These are phyloP conservation scores for Rhodotorula sphaerocarpa DNA, from an alignment of 768 basidiomycete genomes.

Conservation along the genomic window DNA sequence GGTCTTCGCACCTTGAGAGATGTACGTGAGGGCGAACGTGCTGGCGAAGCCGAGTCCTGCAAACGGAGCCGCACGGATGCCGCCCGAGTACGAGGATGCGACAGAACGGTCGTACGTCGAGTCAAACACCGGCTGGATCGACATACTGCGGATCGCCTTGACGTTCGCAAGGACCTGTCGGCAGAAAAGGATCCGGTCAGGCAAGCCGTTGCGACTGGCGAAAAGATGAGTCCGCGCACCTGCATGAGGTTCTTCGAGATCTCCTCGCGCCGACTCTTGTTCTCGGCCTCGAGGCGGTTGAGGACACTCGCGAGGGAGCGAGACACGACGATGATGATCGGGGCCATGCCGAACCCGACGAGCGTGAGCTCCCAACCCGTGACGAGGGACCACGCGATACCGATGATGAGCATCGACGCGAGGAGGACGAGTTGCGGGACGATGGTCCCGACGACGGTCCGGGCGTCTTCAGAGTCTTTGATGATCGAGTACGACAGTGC, in stretches of 20 bases:
- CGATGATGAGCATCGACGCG: slow-evolving; percentile 67
- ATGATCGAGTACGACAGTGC: slow-evolving; percentile 65
- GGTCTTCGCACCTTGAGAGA: slow-evolving; percentile 55
- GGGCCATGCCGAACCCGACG: slow-evolving; percentile 76
- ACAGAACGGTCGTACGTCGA: slow-evolving; percentile 61
- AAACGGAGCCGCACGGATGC: slow-evolving; percentile 72
- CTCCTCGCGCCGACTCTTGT: slow-evolving; percentile 78
- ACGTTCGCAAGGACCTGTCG: slow-evolving; percentile 71
- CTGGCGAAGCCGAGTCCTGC: slow-evolving; percentile 77
- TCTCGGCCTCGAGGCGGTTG: slow-evolving; percentile 61
- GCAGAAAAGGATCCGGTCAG: neutral
- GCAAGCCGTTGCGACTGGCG: neutral
- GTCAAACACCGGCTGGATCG: slow-evolving; percentile 64
- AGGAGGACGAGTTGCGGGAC: slow-evolving; percentile 67
- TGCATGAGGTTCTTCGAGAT: slow-evolving; percentile 79
- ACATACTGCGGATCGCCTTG: slow-evolving; percentile 78
- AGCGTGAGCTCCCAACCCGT: slow-evolving; percentile 88
- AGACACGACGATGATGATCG: slow-evolving; percentile 70
- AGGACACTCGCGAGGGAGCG: slow-evolving; percentile 65
- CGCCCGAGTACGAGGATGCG: slow-evolving; percentile 56
- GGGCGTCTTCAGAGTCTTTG: slow-evolving; percentile 83
- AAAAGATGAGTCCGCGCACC: slow-evolving; percentile 47
- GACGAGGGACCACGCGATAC: slow-evolving; percentile 79
- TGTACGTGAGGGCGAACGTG: slow-evolving; percentile 72
- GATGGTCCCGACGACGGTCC: slow-evolving; percentile 64